phyloP scores from a whole-genome alignment of 192 early-diverging fungal genomes.

The Funneliformis mosseae region DNA sequence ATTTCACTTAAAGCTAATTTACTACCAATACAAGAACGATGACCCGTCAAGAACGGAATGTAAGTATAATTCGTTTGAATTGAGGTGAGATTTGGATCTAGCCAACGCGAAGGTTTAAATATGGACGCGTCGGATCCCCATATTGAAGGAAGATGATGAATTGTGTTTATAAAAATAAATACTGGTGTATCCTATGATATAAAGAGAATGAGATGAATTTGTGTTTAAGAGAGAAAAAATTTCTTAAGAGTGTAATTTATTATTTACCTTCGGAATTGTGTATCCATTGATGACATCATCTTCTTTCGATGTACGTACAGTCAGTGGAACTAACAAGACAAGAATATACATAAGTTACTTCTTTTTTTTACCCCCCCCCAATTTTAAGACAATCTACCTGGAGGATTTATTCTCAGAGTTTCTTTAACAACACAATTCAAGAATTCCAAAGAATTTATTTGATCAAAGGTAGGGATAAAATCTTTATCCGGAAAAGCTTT shows the following conservation, averaged over 20 bases:
- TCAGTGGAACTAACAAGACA: conserved; percentile 44
- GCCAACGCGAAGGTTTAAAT: conserved; percentile 60
- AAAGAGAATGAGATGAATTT: not conserved
- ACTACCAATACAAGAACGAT: conserved; percentile 58
- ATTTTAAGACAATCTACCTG: conserved; percentile 4
- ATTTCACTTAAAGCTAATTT: conserved; percentile 60
- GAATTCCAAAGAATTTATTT: conserved; percentile 50
- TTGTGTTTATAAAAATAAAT: conserved; percentile 43
- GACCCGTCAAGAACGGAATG: conserved; percentile 54
- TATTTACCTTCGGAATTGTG: conserved; percentile 49
- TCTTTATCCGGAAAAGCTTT: conserved; percentile 38
- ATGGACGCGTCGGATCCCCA: conserved; percentile 55
- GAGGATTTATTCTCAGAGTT: conserved; percentile 51
- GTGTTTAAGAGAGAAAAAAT: not conserved
- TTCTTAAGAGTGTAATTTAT: not conserved
- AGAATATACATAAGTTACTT: not conserved
- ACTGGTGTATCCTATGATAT: conserved; percentile 36
- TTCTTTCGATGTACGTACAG: conserved; percentile 41
- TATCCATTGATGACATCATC: conserved; percentile 48
- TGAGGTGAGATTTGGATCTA: conserved; percentile 38
- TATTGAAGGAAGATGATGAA: conserved; percentile 45
- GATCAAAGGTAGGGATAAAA: conserved; percentile 46
- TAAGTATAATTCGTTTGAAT: conserved; percentile 38
- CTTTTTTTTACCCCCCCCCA: not conserved
- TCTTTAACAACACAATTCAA: conserved; percentile 59